Conservation (phyloP, 140 eudicot genomes). For the Cichorium intybus region DNA sequence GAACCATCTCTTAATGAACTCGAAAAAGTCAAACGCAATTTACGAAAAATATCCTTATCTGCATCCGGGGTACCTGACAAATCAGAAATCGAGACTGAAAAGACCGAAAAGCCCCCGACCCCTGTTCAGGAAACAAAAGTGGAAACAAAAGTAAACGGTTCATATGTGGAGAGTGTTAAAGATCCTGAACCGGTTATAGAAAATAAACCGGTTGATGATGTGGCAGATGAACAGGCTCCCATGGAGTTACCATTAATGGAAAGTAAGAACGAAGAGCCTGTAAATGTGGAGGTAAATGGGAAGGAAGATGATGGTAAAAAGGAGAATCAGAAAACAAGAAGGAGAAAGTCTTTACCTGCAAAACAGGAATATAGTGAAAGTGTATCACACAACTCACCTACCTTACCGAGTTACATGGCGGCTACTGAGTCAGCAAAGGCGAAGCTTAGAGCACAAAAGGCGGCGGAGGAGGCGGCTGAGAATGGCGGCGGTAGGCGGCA, state of each 20-base stretch:
- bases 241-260: constrained; percentile 28
- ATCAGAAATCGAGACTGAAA: constrained; percentile 51
- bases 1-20: constrained; percentile 83
- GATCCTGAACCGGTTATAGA: constrained; percentile 28
- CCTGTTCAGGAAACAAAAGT: constrained; percentile 14
- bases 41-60: constrained; percentile 71
- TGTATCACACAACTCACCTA: constrained; percentile 58
- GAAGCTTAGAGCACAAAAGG: constrained; percentile 78
- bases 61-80: constrained; percentile 37
- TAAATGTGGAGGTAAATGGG: constrained; percentile 43
- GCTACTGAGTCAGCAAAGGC: constrained; percentile 99
- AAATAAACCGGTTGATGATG: constrained; percentile 46
- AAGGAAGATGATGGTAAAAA: constrained; percentile 35
- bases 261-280: constrained; percentile 23
- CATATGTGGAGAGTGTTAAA: constrained; percentile 23
- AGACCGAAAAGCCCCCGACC: constrained; percentile 48
- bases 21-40: constrained; percentile 80
- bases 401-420: constrained; percentile 94
- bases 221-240: constrained; percentile 30
- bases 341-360: constrained; percentile 80
- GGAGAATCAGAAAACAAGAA: constrained; percentile 50
- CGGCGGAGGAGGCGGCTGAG: constrained; percentile 72
- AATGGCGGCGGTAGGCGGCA: constrained; percentile 72
- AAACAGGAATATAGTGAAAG: constrained; percentile 72
- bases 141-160: constrained; percentile 17